A percentile compares a stretch with the other conserved stretches of the same genome.
phyloP scores from a whole-genome alignment of 345 rosid species.

The Limnanthes douglasii region DNA sequence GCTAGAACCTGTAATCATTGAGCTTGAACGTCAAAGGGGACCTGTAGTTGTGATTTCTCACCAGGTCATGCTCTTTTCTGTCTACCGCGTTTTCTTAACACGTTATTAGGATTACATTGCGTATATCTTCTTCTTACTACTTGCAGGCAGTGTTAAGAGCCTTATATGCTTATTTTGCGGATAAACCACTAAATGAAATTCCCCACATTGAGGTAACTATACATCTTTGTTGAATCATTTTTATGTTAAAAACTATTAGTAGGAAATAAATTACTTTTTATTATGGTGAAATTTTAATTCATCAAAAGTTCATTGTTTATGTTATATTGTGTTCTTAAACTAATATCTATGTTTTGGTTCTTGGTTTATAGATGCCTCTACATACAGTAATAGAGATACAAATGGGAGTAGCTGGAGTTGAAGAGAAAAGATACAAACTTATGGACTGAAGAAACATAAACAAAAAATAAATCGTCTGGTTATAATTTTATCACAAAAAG shows the following conservation, averaged over 20 bases:
- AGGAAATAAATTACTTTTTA: background rate
- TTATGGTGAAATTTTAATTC: too few species aligned
- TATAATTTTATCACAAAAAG: too few species aligned
- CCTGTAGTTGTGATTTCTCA: constrained; percentile 97
- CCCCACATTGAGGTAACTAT: constrained; percentile 91
- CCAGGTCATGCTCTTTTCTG: constrained; percentile 42
- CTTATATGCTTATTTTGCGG: constrained; percentile 97
- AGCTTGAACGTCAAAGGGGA: constrained; percentile 94
- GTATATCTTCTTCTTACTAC: background rate
- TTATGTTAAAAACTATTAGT: background rate
- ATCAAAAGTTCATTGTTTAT: too few species aligned
- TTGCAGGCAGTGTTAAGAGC: constrained; percentile 97
- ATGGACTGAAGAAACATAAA: constrained; percentile 48
- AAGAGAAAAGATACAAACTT: constrained; percentile 96
- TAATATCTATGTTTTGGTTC: too few species aligned
- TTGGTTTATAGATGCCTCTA: constrained; percentile 70
- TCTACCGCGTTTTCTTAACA: background rate
- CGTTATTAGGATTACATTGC: background rate
- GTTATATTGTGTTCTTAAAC: too few species aligned
- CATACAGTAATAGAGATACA: constrained; percentile 99
- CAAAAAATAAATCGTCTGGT: too few species aligned
- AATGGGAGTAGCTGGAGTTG: constrained; percentile 98
- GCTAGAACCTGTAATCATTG: constrained; percentile 96
- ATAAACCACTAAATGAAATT: constrained; percentile 91
- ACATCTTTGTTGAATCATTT: background rate